Base-by-base conservation (phyloP, 2,329 filamentous ascomycete genomes). In the Colletotrichum lupini region DNA sequence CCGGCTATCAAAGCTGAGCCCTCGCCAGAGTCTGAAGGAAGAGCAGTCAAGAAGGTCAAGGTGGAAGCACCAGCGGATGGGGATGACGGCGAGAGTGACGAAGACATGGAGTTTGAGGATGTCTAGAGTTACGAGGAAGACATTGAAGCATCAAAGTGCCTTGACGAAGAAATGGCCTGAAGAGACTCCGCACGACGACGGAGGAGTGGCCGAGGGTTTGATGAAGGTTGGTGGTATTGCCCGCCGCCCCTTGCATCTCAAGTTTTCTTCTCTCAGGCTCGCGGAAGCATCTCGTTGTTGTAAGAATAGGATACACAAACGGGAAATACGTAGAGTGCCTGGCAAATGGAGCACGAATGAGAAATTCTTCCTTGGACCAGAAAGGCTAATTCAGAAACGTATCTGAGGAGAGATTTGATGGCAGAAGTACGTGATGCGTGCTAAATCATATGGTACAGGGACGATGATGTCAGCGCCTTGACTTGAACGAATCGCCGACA, bases 1-100 rank as follows among this genome's bases (percentile, higher is more conserved):
- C 77, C 58, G 77, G 69, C 67, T 14, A 75, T 80, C 24, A 86
- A 85, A 76, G 77, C 77, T 26, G 83, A 83, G 28, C 73, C 78
- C 8, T 80, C 80, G 56, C 79, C 78, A 22, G 79, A 77, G 53
- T 76, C 80, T 1, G 88, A 88, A 70, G 84, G 84, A 26, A 81
- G 85, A 52, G 84, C 87, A 14, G 82, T 85, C 11, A 94, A 94
- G 83, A 89, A 89, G 74, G 85, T 90, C 57, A 92, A 91, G 80
- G 80, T 92, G 22, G 91, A 92, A 66, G 81, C 84, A 74, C 81
- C 84, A 75, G 70, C 67, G 26, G 81, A 81, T 6, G 85, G 85
- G 32, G 85, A 87, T n/a, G 85, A 87, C 14, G 86, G 85, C 32
- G 85, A 85, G 30, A 83, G 83, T 42, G 88, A 89, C 28, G 87